Percentiles rank a stretch among this genome's conserved stretches.
Conservation (phyloP, 2,329 filamentous ascomycete species). For the Sarocladium kiliense region DNA sequence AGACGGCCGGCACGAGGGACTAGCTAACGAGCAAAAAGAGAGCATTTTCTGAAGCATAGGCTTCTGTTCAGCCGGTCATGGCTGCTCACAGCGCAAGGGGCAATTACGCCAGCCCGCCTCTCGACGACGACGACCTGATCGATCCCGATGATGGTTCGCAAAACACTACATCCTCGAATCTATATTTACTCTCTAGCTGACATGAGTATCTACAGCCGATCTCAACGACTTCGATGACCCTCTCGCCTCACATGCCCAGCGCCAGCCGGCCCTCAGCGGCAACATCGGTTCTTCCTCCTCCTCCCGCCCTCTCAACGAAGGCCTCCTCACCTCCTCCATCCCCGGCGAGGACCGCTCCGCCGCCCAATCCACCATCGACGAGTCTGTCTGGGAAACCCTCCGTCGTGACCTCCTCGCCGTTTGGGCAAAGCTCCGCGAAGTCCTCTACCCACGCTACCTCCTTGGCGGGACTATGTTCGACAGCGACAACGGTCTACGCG, state of each 20-base stretch:
- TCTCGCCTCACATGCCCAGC: constrained; percentile 61
- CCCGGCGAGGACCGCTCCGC: constrained; percentile 89
- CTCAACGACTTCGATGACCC: constrained; percentile 93
- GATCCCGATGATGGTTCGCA: constrained; percentile 70
- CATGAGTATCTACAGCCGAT: constrained; percentile 52
- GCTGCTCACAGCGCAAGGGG: constrained; percentile 42
- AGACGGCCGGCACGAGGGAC: neutral
- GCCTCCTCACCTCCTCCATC: constrained; percentile 83
- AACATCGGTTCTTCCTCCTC: constrained; percentile 67
- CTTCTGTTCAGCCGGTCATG: constrained; percentile 26
- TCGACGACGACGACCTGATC: constrained; percentile 71
- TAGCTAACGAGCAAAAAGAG: neutral
- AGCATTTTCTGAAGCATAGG: neutral
- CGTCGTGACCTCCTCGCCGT: constrained; percentile 86
- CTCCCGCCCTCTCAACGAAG: constrained; percentile 58
- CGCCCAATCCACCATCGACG: constrained; percentile 89
- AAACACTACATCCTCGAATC: neutral
- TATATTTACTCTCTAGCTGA: neutral
- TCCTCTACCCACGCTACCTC: constrained; percentile 92
- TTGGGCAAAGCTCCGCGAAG: constrained; percentile 97
- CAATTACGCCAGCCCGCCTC: constrained; percentile 56
- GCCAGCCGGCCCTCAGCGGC: constrained; percentile 69
- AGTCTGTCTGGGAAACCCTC: constrained; percentile 95
- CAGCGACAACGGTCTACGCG: constrained; percentile 46
- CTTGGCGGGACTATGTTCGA: constrained; percentile 66